Conservation (phyloP, 2,329 filamentous ascomycete genomes). For the Neofusicoccum cordaticola region DNA sequence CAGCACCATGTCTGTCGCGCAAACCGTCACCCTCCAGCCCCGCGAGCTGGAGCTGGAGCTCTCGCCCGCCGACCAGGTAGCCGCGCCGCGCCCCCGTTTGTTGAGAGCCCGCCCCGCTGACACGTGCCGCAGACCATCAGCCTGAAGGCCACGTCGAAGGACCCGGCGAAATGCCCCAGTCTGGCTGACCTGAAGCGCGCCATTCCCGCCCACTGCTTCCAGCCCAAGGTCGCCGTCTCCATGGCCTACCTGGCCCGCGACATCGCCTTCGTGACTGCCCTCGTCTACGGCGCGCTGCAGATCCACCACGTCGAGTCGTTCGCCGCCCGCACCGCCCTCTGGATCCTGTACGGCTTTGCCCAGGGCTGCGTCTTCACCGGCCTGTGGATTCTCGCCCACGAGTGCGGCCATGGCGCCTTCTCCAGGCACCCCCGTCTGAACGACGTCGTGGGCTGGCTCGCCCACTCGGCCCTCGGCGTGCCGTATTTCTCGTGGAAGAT, state of each 20-base stretch:
- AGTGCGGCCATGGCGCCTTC: constrained; percentile 69
- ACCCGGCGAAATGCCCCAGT: constrained; percentile 7
- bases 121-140: neutral
- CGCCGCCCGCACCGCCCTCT: constrained; percentile 48
- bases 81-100: neutral
- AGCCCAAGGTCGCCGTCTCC: constrained; percentile 48
- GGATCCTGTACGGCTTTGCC: constrained; percentile 59
- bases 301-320: constrained; percentile 52
- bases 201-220: constrained; percentile 62
- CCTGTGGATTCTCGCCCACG: constrained; percentile 69
- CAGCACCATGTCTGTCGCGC: constrained; percentile 8
- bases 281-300: constrained; percentile 52
- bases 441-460: constrained; percentile 59
- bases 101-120: neutral
- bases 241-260: constrained; percentile 55
- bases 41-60: constrained; percentile 1
- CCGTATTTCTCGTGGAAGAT: constrained; percentile 74
- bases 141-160: neutral
- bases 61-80: neutral
- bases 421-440: constrained; percentile 58
- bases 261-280: constrained; percentile 47
- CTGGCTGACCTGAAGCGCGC: constrained; percentile 38
- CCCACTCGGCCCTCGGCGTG: constrained; percentile 65
- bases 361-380: constrained; percentile 67
- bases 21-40: constrained; percentile 11